Evolutionary conservation across 345 rosid species (phyloP).

Genomic region (Microcos paniculata): DNA sequence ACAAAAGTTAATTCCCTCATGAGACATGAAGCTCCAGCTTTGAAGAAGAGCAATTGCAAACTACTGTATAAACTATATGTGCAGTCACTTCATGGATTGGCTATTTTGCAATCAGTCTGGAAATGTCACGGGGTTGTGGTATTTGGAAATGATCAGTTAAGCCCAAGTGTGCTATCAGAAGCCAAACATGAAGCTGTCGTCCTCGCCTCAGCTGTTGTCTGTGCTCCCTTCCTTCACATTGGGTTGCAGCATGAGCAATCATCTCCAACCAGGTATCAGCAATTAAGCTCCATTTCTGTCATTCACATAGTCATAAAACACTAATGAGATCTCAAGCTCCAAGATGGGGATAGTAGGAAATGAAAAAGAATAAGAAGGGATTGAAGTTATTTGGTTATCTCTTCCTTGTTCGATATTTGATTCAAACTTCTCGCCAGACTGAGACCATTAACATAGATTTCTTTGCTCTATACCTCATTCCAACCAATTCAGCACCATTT

Average conservation of each 20-base stretch:
- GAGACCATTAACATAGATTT: background rate
- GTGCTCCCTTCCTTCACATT: slow-evolving; percentile 33
- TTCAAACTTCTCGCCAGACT: background rate
- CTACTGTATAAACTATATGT: background rate
- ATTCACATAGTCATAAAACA: background rate
- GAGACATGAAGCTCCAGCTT: background rate
- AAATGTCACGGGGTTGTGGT: background rate
- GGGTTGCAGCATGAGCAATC: slow-evolving; percentile 34
- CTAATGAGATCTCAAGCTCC: background rate
- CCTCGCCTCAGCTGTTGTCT: slow-evolving; percentile 33
- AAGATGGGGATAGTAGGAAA: background rate
- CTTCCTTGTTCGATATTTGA: background rate
- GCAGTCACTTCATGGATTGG: background rate
- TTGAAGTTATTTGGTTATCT: background rate
- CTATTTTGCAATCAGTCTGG: no score
- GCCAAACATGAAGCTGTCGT: slow-evolving; percentile 39
- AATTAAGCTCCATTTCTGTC: slow-evolving; percentile 36
- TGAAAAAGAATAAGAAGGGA: background rate
- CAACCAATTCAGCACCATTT: background rate
- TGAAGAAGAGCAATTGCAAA: background rate
- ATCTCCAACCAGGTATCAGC: slow-evolving; percentile 46
- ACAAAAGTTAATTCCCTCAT: background rate
- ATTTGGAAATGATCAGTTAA: slow-evolving; percentile 10
- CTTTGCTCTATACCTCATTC: background rate
- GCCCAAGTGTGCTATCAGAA: slow-evolving; percentile 44